Evolutionary conservation across 179 eudicot genomes (phyloP), one percentile per base, ranked within the genome.

Genomic region (Beta corolliflora): DNA sequence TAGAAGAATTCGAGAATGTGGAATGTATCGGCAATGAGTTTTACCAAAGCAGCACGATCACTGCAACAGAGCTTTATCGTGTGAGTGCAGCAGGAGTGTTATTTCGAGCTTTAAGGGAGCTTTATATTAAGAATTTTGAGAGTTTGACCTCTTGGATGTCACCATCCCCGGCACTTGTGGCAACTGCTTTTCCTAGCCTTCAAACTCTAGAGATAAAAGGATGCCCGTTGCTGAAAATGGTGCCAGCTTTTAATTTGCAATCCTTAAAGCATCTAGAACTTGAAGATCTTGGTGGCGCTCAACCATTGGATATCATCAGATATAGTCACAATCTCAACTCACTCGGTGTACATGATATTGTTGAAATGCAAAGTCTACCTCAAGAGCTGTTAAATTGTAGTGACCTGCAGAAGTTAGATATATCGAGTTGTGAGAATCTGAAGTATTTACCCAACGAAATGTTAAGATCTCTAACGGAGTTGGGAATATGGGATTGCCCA

Each of bases 121-220:
- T 81, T 46, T 58, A 66, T 10, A 25, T 81, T 16, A 44, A 23
- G 18, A 9, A 12, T 10, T 54, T 81, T 36, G 13, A 7, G 9
- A 55, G 29, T 10, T 54, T 81, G 19, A 55, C 29, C 18, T 15
- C 65, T 21, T 81, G 83, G 83, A 67, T 54, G 56, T 10, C 52
- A 2, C 79, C 79, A 15, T n/a, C 74, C 11, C 23, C 29, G 12
- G 63, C 5, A 13, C 23, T 54, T 14, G 48, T 5, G 7, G 12
- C 73, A 80, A 73, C 13, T 16, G 73, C 83, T 19, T 80, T 80
- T 52, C 78, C 83, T 52, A 7, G 65, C 36, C 73, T 80, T 52
- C 73, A 80, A 64, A 64, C 11, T 63, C 55, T 80, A 7, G 7
- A 36, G 19, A 25, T 80, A 10, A 7, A 1, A 14, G 4, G 12